Conservation (phyloP, 495 filamentous ascomycete genomes). For the Talaromyces stipitatus region DNA sequence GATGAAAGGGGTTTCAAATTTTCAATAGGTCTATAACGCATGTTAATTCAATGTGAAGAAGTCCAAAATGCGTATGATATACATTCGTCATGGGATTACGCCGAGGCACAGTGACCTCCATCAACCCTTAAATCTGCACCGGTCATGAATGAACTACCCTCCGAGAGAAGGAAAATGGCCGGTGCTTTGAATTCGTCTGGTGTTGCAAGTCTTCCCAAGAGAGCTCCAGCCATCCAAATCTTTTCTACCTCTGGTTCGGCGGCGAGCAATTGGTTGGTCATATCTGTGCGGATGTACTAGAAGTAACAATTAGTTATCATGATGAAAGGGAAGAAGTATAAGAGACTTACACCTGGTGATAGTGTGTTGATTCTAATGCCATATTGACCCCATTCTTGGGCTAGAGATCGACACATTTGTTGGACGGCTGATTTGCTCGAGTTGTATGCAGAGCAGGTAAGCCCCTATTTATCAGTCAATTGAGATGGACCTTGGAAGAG, state of each 20-base stretch:
- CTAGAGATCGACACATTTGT: slow-evolving; percentile 55
- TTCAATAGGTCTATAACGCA: too few species aligned
- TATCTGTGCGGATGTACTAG: slow-evolving; percentile 30
- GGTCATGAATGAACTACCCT: slow-evolving; percentile 35
- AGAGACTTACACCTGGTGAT: slow-evolving; percentile 35
- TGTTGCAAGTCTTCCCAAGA: slow-evolving; percentile 27
- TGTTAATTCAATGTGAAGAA: too few species aligned
- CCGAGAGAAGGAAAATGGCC: slow-evolving; percentile 34
- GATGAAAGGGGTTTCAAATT: too few species aligned
- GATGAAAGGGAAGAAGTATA: too few species aligned
- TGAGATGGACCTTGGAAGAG: too few species aligned
- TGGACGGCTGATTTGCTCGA: slow-evolving; percentile 59
- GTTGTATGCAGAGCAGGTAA: slow-evolving; percentile 61
- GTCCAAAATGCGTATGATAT: too few species aligned
- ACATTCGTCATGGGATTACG: too few species aligned
- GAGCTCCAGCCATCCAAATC: slow-evolving; percentile 12
- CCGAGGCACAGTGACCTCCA: slow-evolving; percentile 30
- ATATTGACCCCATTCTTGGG: slow-evolving; percentile 53
- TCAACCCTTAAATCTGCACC: slow-evolving; percentile 31
- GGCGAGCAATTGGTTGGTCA: slow-evolving; percentile 26
- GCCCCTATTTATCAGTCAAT: slow-evolving; percentile 31
- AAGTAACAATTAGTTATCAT: slow-evolving; percentile 27
- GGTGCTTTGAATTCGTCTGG: slow-evolving; percentile 36
- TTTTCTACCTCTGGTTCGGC: slow-evolving; percentile 54
- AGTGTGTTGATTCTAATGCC: slow-evolving; percentile 32